Evolutionary conservation across 768 basidiomycete genomes (phyloP).

Genomic region (Strobilomyces echinocephalus): DNA sequence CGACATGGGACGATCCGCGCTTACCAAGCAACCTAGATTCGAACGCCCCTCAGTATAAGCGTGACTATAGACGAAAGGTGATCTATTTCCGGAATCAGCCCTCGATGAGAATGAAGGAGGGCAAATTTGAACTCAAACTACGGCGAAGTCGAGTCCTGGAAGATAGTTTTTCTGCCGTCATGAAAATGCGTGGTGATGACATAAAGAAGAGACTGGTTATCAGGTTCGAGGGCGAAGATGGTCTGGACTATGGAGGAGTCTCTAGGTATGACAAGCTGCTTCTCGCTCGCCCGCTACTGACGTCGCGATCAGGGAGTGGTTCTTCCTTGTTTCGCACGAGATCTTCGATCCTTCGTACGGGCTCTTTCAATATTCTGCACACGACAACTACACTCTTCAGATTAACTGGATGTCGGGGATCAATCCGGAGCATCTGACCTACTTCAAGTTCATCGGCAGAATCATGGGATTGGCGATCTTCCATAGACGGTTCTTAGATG

Average conservation of each 20-base stretch:
- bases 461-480: constrained; percentile 71
- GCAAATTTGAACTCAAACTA: constrained; percentile 85
- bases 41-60: constrained; percentile 92
- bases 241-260: constrained; percentile 74
- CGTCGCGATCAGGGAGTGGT: constrained; percentile 61
- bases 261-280: constrained; percentile 46
- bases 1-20: constrained; percentile 91
- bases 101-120: constrained; percentile 68
- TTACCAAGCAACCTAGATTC: constrained; percentile 78
- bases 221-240: constrained; percentile 76
- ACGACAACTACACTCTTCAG: constrained; percentile 77
- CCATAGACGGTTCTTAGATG: constrained; percentile 73
- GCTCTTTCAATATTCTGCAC: constrained; percentile 75
- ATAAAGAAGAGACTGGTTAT: constrained; percentile 69
- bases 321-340: constrained; percentile 78
- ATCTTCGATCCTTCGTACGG: constrained; percentile 81
- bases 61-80: constrained; percentile 87
- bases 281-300: neutral
- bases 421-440: constrained; percentile 72
- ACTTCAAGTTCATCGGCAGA: constrained; percentile 80
- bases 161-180: constrained; percentile 80
- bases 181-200: constrained; percentile 71
- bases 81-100: constrained; percentile 92
- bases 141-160: constrained; percentile 78
- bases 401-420: constrained; percentile 74